These are phyloP conservation scores for Borovskyia barvae DNA, from an alignment of 208 protist species.

Conservation along the genomic window DNA sequence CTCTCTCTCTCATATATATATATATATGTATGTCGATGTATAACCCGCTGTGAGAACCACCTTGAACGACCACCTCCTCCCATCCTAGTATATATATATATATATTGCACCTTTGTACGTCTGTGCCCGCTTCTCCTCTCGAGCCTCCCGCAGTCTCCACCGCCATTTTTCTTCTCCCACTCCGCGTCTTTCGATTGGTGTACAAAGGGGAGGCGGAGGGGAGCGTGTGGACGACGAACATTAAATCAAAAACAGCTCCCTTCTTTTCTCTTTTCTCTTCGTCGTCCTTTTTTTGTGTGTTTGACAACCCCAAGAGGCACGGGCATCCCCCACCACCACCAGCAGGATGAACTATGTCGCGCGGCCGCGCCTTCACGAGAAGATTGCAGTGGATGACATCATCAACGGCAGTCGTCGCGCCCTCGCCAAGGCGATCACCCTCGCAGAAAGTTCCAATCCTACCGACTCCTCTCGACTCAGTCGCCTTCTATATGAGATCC, in stretches of 20 bases:
- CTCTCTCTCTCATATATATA: too few species aligned
- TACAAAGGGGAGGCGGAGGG: too few species aligned
- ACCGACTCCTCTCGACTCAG: conserved; percentile 29
- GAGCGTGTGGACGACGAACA: too few species aligned
- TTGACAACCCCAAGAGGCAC: not conserved
- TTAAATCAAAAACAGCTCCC: not conserved
- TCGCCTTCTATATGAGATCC: conserved; percentile 41
- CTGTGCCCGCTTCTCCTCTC: too few species aligned
- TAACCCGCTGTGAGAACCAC: too few species aligned
- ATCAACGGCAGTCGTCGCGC: conserved; percentile 43
- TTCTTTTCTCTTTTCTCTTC: conserved; percentile 4
- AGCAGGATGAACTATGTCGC: conserved; percentile 30
- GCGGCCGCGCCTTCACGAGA: conserved; percentile 11
- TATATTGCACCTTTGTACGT: too few species aligned
- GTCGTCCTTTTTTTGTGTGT: not conserved
- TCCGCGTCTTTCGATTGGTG: too few species aligned
- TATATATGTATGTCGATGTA: too few species aligned
- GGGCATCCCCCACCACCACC: not conserved
- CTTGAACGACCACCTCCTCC: too few species aligned
- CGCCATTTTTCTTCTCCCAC: too few species aligned
- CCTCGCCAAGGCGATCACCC: conserved; percentile 70
- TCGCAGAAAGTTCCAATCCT: conserved; percentile 50
- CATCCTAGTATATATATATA: too few species aligned
- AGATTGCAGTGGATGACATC: conserved; percentile 32
- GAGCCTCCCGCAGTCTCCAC: too few species aligned